phyloP scores from a whole-genome alignment of 106 monocot genomes.

The Triglochin maritima region DNA sequence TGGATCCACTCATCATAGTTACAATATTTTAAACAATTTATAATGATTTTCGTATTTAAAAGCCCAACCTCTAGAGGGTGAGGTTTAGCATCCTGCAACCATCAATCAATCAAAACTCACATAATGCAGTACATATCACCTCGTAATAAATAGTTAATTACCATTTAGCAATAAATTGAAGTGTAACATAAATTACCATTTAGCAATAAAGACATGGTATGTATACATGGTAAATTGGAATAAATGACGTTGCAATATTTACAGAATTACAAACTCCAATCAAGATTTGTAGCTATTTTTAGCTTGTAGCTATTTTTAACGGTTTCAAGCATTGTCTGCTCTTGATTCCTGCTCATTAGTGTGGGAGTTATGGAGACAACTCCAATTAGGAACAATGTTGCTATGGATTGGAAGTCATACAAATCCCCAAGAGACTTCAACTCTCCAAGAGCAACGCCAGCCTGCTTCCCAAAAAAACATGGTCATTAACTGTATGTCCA shows the following conservation, averaged over 20 bases:
- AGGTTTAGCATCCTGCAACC: too few species aligned
- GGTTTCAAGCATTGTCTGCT: not conserved
- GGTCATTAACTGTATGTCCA: too few species aligned
- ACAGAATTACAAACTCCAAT: not conserved
- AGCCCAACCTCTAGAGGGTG: too few species aligned
- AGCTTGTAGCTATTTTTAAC: not conserved
- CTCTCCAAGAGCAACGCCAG: slow-evolving; percentile 90
- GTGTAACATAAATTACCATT: not conserved
- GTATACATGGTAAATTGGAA: not conserved
- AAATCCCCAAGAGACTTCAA: slow-evolving; percentile 74
- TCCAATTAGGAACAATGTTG: slow-evolving; percentile 88
- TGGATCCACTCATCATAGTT: too few species aligned
- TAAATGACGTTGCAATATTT: not conserved
- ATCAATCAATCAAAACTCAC: too few species aligned
- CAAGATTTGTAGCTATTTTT: not conserved
- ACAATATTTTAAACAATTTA: too few species aligned
- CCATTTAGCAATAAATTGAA: not conserved
- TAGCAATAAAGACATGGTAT: not conserved
- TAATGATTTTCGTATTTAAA: too few species aligned
- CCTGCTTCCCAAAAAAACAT: slow-evolving; percentile 30
- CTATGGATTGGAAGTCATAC: slow-evolving; percentile 78
- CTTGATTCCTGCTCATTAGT: slow-evolving; percentile 46
- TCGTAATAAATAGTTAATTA: not conserved
- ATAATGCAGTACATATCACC: too few species aligned
- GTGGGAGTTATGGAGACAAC: slow-evolving; percentile 80